phyloP scores from a whole-genome alignment of 116 monocot genomes.

The Dioscorea cayenensis region DNA sequence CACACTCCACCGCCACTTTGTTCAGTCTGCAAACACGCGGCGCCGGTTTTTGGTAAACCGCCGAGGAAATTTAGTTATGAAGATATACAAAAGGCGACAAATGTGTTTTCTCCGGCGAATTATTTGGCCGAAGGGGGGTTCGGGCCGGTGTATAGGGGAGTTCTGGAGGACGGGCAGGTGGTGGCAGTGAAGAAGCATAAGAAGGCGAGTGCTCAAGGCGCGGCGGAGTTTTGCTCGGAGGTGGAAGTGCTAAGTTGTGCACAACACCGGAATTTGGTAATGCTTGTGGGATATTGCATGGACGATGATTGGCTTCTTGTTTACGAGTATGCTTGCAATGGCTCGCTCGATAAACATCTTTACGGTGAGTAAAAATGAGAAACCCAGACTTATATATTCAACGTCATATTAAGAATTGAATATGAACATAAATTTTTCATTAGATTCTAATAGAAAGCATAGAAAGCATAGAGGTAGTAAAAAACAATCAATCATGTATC shows the following conservation, averaged over 20 bases:
- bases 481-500: no score
- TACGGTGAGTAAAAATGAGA: constrained; percentile 19
- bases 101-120: constrained; percentile 29
- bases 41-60: constrained; percentile 37
- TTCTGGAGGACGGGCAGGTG: constrained; percentile 38
- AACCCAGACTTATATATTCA: no score
- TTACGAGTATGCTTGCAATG: constrained; percentile 46
- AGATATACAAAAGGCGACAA: constrained; percentile 31
- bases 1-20: constrained; percentile 31
- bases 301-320: constrained; percentile 40
- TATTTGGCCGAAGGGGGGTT: constrained; percentile 46
- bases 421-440: no score
- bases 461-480: no score
- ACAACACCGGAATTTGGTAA: constrained; percentile 50
- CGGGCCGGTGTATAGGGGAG: constrained; percentile 41
- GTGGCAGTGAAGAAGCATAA: constrained; percentile 49
- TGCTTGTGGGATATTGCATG: constrained; percentile 47
- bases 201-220: constrained; percentile 41
- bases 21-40: constrained; percentile 33
- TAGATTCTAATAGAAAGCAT: no score
- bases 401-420: no score
- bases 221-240: constrained; percentile 45
- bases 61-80: constrained; percentile 32
- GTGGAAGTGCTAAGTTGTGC: constrained; percentile 57
- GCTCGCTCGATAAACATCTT: constrained; percentile 38